These are phyloP conservation scores for Schizosaccharomyces octosporus DNA, from an alignment of 805 yeast genomes.

Conservation along the genomic window DNA sequence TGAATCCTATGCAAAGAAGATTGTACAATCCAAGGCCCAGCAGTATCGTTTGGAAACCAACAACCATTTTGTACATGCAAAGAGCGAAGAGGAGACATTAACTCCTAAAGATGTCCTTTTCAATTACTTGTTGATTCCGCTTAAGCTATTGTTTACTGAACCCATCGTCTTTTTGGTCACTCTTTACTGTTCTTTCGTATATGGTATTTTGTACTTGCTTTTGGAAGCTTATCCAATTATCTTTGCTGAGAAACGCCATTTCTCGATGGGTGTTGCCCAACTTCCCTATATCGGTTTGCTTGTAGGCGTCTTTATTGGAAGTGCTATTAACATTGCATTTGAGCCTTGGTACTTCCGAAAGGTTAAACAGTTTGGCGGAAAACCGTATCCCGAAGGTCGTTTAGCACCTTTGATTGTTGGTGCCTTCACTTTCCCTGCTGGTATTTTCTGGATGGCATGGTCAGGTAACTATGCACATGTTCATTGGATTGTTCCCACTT, in stretches of 20 bases:
- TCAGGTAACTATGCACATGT: slow-evolving; percentile 37
- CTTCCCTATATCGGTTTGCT: slow-evolving; percentile 61
- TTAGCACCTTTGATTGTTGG: slow-evolving; percentile 55
- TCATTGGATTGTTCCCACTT: slow-evolving; percentile 54
- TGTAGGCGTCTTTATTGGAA: slow-evolving; percentile 41
- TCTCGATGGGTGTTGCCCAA: slow-evolving; percentile 35
- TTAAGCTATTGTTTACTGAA: slow-evolving; percentile 39
- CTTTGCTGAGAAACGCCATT: slow-evolving; percentile 36
- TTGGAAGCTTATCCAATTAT: slow-evolving; percentile 56
- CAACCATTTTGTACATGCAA: slow-evolving; percentile 63
- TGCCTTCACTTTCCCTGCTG: slow-evolving; percentile 24
- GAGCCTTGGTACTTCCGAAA: slow-evolving; percentile 28
- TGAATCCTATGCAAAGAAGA: slow-evolving; percentile 52
- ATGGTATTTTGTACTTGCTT: slow-evolving; percentile 53
- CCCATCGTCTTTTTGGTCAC: slow-evolving; percentile 49
- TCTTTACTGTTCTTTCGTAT: slow-evolving; percentile 51
- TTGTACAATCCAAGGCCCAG: slow-evolving; percentile 38
- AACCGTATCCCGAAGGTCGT: slow-evolving; percentile 56
- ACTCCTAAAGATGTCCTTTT: slow-evolving; percentile 33
- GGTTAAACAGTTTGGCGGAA: slow-evolving; percentile 25
- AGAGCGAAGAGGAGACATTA: slow-evolving; percentile 40
- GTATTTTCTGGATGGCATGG: slow-evolving; percentile 50
- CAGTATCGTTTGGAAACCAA: slow-evolving; percentile 41
- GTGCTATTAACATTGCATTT: slow-evolving; percentile 23
- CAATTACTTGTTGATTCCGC: slow-evolving; percentile 43